Base-by-base conservation (phyloP, 305 asterid species). In the Fraxinus paxiana region DNA sequence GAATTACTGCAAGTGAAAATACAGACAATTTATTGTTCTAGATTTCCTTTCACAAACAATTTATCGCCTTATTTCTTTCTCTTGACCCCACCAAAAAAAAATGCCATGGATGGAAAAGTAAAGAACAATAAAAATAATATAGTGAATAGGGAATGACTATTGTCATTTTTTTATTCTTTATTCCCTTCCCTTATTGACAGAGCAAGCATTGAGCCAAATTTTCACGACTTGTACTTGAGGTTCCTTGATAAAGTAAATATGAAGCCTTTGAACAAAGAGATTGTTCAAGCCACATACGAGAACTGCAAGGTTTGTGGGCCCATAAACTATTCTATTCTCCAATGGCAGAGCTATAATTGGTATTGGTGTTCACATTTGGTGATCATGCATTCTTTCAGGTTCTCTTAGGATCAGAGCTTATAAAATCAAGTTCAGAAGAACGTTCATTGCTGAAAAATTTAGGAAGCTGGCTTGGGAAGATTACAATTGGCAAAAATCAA, bases 381-480 rank as follows among this genome's bases (percentile, higher is more conserved):
- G 37, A 77, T 34, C 5, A 20, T 82, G 31, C 75, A 77, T 61
- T 82, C 54, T 83, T 78, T 72, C 92, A 96, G 99, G 99, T 97
- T 87, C 98, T 97, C 85, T 88, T 97, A 81, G 97, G 97, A 83
- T 97, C 98, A 22, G 96, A 95, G 82, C 98, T 97, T 78, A 93
- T 95, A 84, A 97, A 97, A 80, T 92, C 98, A 67, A 97, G 98
- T 79, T 90, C 92, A n/a, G 99, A 97, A 87, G 99, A 94, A 88
- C 98, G 99, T 74, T 94, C 98, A 12, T 82, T 95, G 89, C 93
- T 97, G 81, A 97, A 95, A 89, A 94, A 92, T 86, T 90, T 97
- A 75, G 98, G 98, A 83, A 93, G 97, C 92, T 97, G 99, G 99
- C 96, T 97, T 85, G 99, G 99, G 85, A 97, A 97, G 89, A 88